Evolutionary conservation across 2,329 filamentous ascomycete species (phyloP).

Genomic region (Fusarium sp.): DNA sequence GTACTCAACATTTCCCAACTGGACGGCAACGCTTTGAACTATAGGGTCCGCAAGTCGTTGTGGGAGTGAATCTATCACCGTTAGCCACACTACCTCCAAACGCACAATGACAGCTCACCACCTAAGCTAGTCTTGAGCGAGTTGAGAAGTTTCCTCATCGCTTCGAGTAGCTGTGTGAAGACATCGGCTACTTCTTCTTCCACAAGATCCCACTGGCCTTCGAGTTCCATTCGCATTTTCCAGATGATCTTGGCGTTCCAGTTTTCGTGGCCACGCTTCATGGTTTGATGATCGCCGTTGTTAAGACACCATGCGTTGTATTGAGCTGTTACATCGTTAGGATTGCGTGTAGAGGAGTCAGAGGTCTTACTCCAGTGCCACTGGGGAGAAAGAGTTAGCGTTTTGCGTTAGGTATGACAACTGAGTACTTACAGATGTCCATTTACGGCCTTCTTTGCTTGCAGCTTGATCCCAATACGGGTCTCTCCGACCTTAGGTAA

Average conservation of each 20-base stretch:
- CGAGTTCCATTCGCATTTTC: conserved; percentile 49
- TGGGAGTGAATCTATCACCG: background rate
- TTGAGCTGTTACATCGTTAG: conserved; percentile 37
- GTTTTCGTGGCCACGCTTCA: conserved; percentile 31
- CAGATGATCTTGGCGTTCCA: conserved; percentile 50
- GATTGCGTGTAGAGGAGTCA: background rate
- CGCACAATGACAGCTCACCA: background rate
- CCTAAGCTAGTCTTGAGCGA: background rate
- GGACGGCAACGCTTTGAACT: background rate
- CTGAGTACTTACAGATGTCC: conserved; percentile 27
- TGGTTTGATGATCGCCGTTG: conserved; percentile 43
- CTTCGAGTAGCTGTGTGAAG: conserved; percentile 9
- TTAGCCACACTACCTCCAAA: background rate
- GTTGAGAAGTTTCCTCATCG: background rate
- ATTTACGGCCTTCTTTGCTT: conserved; percentile 15
- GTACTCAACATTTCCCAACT: conserved; percentile 10
- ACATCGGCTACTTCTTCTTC: conserved; percentile 41
- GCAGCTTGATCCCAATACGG: conserved; percentile 35
- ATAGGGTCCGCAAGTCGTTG: background rate
- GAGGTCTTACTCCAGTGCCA: conserved; percentile 38
- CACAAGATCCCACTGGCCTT: conserved; percentile 44
- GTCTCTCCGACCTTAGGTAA: conserved; percentile 10
- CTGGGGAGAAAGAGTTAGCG: conserved; percentile 28
- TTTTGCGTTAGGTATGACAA: fast-evolving
- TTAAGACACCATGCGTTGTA: conserved; percentile 48